phyloP scores from a whole-genome alignment of 352 stramenopile genomes.

The Pythium aphanidermatum region DNA sequence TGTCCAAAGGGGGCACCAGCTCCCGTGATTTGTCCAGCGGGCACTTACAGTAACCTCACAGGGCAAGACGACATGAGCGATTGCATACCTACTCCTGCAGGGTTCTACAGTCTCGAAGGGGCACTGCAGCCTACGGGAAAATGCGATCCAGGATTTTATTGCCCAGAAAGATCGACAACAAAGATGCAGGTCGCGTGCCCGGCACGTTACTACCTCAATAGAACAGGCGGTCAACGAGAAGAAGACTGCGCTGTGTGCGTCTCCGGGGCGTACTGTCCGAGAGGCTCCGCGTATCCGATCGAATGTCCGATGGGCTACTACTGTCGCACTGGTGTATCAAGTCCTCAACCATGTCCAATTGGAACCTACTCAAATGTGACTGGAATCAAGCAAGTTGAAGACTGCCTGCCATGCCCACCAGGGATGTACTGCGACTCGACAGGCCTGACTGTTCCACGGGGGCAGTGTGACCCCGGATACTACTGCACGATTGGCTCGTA shows the following conservation, averaged over 20 bases:
- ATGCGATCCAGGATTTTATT: conserved; percentile 83
- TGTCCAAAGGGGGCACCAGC: conserved; percentile 63
- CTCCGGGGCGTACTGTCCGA: conserved; percentile 59
- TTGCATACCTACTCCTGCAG: conserved; percentile 65
- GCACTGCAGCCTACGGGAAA: conserved; percentile 45
- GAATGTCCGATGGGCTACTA: conserved; percentile 80
- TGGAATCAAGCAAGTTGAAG: conserved; percentile 66
- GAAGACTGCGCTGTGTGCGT: conserved; percentile 73
- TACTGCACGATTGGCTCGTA: conserved; percentile 89
- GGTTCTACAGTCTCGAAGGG: conserved; percentile 62
- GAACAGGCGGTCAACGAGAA: conserved; percentile 46
- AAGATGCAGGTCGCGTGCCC: conserved; percentile 74
- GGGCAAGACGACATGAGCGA: conserved; percentile 68
- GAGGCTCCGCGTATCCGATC: conserved; percentile 52
- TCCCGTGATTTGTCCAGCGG: conserved; percentile 72
- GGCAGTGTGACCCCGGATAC: conserved; percentile 85
- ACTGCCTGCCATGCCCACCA: conserved; percentile 84
- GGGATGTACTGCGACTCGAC: conserved; percentile 90
- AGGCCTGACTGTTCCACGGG: conserved; percentile 58
- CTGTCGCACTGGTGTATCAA: conserved; percentile 74
- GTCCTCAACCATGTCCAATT: conserved; percentile 82
- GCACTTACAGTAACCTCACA: conserved; percentile 80
- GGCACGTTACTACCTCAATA: conserved; percentile 68
- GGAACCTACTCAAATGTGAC: conserved; percentile 86
- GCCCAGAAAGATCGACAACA: conserved; percentile 58